A percentile compares a stretch with the other conserved stretches of the same genome.
These are phyloP conservation scores for Globisporangium paddicum DNA, from an alignment of 352 stramenopile species.

Conservation along the genomic window DNA sequence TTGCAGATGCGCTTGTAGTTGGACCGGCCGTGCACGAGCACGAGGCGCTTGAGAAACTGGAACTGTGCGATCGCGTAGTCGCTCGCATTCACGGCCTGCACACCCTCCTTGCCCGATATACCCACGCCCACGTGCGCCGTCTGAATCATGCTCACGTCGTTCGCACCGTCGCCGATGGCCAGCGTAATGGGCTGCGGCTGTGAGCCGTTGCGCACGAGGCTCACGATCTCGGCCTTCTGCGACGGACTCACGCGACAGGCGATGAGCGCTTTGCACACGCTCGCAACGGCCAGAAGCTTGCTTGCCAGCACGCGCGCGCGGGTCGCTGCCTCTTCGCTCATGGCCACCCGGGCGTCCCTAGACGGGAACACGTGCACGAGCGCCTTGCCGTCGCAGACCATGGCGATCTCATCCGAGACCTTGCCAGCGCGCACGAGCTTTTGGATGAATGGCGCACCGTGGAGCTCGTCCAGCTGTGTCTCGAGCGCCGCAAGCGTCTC, in stretches of 20 bases:
- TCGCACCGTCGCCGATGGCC: conserved; percentile 97
- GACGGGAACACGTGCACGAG: conserved; percentile 66
- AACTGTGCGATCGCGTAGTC: conserved; percentile 96
- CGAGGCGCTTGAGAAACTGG: conserved; percentile 88
- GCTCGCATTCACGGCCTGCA: conserved; percentile 95
- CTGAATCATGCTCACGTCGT: conserved; percentile 99
- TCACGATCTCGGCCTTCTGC: conserved; percentile 80
- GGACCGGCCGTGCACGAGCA: conserved; percentile 96
- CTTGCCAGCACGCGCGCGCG: conserved; percentile 26
- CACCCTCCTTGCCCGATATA: conserved; percentile 96
- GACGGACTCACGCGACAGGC: conserved; percentile 78
- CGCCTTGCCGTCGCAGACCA: conserved; percentile 63
- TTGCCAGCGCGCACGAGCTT: conserved; percentile 26
- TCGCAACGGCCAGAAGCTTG: conserved; percentile 49
- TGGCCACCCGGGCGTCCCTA: conserved; percentile 36
- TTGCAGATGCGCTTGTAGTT: conserved; percentile 96
- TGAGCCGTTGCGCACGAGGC: conserved; percentile 47
- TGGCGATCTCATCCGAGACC: conserved; percentile 46
- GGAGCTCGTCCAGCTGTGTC: conserved; percentile 40
- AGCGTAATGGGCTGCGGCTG: conserved; percentile 82
- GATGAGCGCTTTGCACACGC: conserved; percentile 73
- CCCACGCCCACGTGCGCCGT: conserved; percentile 96
- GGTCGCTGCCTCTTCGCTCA: conserved; percentile 22
- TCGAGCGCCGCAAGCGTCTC: conserved; percentile 35
- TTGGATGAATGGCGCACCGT: conserved; percentile 36